phyloP scores from a whole-genome alignment of 1,284 basidiomycete genomes.

The Irpex lacteus region DNA sequence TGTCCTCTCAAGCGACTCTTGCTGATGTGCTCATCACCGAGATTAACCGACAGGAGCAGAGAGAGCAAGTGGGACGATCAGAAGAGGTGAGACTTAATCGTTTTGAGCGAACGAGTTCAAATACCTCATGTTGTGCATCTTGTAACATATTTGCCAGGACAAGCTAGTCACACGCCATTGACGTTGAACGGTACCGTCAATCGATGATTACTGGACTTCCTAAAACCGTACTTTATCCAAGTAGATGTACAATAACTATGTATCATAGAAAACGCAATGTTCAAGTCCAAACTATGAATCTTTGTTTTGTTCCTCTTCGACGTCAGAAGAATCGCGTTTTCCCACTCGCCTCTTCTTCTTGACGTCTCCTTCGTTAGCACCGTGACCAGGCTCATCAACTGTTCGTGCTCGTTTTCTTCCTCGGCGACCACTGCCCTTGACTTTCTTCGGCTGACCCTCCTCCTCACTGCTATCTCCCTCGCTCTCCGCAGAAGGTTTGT shows the following conservation, averaged over 20 bases:
- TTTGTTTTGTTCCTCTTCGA: neutral
- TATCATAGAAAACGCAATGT: neutral
- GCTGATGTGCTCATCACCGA: slow-evolving; percentile 19
- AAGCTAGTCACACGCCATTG: neutral
- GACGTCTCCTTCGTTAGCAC: neutral
- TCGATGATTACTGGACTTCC: neutral
- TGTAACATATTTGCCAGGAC: neutral
- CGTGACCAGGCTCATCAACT: neutral
- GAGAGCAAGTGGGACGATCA: no score
- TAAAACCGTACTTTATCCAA: neutral
- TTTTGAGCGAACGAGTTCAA: neutral
- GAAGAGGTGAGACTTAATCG: neutral
- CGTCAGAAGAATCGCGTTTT: neutral
- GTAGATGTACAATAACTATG: neutral
- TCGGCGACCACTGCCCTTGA: slow-evolving; percentile 22
- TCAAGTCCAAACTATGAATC: neutral
- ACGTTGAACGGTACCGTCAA: neutral
- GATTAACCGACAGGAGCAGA: neutral
- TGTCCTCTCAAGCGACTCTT: slow-evolving; percentile 13
- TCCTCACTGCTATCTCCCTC: slow-evolving; percentile 20
- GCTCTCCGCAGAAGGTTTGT: slow-evolving; percentile 33
- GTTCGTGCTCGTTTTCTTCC: slow-evolving; percentile 24
- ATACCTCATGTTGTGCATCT: neutral
- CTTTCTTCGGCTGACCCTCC: slow-evolving; percentile 14
- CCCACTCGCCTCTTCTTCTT: neutral